These are phyloP conservation scores for Diaporthe destruens DNA, from an alignment of 2,329 filamentous ascomycete genomes.

Conservation along the genomic window DNA sequence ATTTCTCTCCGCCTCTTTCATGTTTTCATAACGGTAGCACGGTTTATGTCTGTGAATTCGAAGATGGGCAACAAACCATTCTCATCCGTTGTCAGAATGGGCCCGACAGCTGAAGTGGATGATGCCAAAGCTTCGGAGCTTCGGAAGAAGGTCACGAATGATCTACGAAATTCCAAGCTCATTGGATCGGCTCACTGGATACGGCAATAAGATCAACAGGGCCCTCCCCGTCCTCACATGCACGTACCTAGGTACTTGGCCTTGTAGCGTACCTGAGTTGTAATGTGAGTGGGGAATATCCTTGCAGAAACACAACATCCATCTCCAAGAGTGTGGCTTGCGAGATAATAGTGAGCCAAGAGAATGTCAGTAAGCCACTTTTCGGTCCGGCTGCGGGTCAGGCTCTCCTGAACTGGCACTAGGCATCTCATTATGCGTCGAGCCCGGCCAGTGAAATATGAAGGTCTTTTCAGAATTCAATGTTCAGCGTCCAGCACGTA, in stretches of 20 bases:
- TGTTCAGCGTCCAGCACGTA: too few species aligned
- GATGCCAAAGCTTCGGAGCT: slow-evolving; percentile 10
- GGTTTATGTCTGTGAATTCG: not conserved
- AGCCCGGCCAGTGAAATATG: not conserved
- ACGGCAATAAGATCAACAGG: slow-evolving; percentile 22
- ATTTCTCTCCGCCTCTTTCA: slow-evolving; percentile 2
- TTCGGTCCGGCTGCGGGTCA: not conserved
- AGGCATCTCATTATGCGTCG: too few species aligned
- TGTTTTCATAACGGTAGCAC: too few species aligned
- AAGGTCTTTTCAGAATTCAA: not conserved
- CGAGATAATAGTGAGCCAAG: not conserved
- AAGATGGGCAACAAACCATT: not conserved
- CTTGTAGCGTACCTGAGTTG: not conserved
- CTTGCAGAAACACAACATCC: slow-evolving; percentile 1
- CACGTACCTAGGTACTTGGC: not conserved
- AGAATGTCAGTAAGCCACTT: not conserved
- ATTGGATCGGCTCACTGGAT: not conserved
- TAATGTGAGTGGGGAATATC: slow-evolving; percentile 3
- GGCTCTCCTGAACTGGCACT: not conserved
- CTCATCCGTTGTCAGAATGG: not conserved
- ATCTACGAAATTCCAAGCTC: slow-evolving; percentile 6
- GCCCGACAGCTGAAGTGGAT: not conserved
- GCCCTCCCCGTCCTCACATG: slow-evolving; percentile 20
- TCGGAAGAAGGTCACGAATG: slow-evolving; percentile 9
- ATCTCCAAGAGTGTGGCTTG: slow-evolving; percentile 7